Conservation (phyloP, 345 rosid species). For the Acer negundo region DNA sequence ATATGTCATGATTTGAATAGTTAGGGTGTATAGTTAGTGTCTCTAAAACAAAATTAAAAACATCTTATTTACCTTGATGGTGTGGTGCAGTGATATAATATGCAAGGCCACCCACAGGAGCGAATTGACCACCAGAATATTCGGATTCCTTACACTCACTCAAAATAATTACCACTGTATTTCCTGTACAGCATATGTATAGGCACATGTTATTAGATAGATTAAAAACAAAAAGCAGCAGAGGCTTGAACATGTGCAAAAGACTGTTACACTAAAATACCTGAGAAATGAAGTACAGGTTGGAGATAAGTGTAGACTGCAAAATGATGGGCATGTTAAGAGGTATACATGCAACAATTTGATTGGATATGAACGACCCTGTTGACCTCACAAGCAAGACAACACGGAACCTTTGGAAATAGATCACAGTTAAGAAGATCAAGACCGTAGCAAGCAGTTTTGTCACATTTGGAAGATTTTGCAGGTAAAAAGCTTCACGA, state of each 20-base stretch:
- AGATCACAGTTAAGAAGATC: conserved; percentile 75
- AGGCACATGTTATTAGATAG: background rate
- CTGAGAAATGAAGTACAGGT: conserved; percentile 86
- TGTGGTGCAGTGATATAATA: conserved; percentile 80
- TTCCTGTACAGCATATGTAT: conserved; percentile 77
- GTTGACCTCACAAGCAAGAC: conserved; percentile 90
- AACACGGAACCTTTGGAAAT: conserved; percentile 94
- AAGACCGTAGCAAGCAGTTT: conserved; percentile 80
- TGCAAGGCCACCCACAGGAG: conserved; percentile 69
- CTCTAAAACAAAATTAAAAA: background rate
- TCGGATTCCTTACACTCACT: conserved; percentile 89
- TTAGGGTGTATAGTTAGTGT: background rate
- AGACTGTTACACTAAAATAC: conserved; percentile 30
- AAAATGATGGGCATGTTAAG: conserved; percentile 91
- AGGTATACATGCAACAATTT: conserved; percentile 87
- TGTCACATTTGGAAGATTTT: conserved; percentile 86
- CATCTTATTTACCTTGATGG: conserved; percentile 58
- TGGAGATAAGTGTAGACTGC: conserved; percentile 82
- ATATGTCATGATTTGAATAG: no score
- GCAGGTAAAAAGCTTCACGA: conserved; percentile 83
- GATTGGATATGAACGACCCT: conserved; percentile 89
- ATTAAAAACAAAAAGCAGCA: background rate
- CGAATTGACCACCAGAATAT: conserved; percentile 68
- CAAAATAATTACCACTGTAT: conserved; percentile 76
- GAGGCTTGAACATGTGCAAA: background rate